A percentile compares a stretch with the other conserved stretches of the same genome.
These are phyloP conservation scores for Radiomyces spectabilis DNA, from an alignment of 192 early-diverging fungal species.

Conservation along the genomic window DNA sequence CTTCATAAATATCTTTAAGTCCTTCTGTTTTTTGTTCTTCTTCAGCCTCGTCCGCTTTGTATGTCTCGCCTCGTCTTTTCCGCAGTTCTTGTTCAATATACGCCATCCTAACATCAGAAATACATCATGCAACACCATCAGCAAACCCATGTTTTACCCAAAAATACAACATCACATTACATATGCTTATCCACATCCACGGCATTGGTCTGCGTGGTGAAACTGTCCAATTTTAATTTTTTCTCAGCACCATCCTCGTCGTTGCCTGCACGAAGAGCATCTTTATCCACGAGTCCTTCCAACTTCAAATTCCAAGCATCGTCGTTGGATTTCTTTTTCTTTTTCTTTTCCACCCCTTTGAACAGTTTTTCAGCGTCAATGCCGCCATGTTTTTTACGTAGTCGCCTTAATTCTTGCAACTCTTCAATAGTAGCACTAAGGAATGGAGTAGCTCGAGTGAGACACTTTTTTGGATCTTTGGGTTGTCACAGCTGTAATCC, in stretches of 20 bases:
- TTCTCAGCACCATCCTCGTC: conserved; percentile 28
- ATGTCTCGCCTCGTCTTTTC: conserved; percentile 43
- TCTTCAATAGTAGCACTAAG: conserved; percentile 41
- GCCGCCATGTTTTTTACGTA: conserved; percentile 47
- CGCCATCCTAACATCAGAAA: conserved; percentile 48
- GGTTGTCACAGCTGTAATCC: too few relatives aligned
- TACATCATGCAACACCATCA: not conserved
- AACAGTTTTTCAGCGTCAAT: conserved; percentile 49
- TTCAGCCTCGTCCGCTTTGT: conserved; percentile 25
- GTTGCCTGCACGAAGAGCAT: conserved; percentile 25
- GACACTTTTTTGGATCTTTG: too few relatives aligned
- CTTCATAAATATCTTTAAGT: conserved; percentile 42
- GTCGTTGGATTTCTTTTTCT: conserved; percentile 28
- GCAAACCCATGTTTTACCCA: too few relatives aligned
- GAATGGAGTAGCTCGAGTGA: not conserved
- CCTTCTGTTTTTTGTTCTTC: conserved; percentile 25
- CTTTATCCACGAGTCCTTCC: conserved; percentile 46
- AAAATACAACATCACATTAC: conserved; percentile 25
- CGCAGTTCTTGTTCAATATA: conserved; percentile 77
- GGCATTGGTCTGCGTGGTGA: conserved; percentile 66
- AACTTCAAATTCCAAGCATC: conserved; percentile 53
- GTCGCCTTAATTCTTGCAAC: conserved; percentile 47
- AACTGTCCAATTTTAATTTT: conserved; percentile 51
- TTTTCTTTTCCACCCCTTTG: conserved; percentile 47
- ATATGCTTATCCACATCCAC: conserved; percentile 79